Conservation (phyloP, 2,329 filamentous ascomycete genomes). For the Fusarium sarcochroum region DNA sequence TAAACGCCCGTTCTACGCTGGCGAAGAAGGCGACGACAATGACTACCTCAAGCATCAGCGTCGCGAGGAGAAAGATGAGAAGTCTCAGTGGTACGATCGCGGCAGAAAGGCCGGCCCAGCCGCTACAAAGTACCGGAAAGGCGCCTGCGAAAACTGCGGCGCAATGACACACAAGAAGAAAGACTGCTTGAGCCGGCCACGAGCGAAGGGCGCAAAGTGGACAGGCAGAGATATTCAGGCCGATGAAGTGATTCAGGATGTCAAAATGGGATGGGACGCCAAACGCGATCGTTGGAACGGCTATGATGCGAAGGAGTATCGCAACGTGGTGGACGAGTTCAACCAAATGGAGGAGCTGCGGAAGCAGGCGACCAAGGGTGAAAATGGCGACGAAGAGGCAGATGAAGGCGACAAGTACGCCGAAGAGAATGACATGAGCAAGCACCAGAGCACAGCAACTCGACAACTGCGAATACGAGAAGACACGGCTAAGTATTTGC, state of each 20-base stretch:
- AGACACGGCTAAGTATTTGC: slow-evolving; percentile 95
- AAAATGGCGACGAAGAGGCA: slow-evolving; percentile 65
- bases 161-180: slow-evolving; percentile 97
- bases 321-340: slow-evolving; percentile 88
- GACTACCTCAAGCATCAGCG: slow-evolving; percentile 99
- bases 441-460: slow-evolving; percentile 91
- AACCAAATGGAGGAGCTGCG: slow-evolving; percentile 85
- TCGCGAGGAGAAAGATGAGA: slow-evolving; percentile 70
- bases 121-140: slow-evolving; percentile 97
- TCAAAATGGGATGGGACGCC: slow-evolving; percentile 93
- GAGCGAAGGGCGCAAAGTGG: slow-evolving; percentile 91
- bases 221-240: slow-evolving; percentile 94
- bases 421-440: slow-evolving; percentile 96
- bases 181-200: slow-evolving; percentile 89
- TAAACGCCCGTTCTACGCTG: slow-evolving; percentile 96
- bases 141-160: slow-evolving; percentile 98
- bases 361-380: slow-evolving; percentile 65
- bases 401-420: slow-evolving; percentile 83
- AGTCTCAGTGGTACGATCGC: slow-evolving; percentile 93
- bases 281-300: slow-evolving; percentile 99
- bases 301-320: slow-evolving; percentile 92
- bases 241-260: slow-evolving; percentile 88
- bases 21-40: slow-evolving; percentile 79
- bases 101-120: slow-evolving; percentile 87
- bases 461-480: slow-evolving; percentile 92